Evolutionary conservation across 192 early-diverging fungal species (phyloP).

Genomic region (Obelidium mucronatum): DNA sequence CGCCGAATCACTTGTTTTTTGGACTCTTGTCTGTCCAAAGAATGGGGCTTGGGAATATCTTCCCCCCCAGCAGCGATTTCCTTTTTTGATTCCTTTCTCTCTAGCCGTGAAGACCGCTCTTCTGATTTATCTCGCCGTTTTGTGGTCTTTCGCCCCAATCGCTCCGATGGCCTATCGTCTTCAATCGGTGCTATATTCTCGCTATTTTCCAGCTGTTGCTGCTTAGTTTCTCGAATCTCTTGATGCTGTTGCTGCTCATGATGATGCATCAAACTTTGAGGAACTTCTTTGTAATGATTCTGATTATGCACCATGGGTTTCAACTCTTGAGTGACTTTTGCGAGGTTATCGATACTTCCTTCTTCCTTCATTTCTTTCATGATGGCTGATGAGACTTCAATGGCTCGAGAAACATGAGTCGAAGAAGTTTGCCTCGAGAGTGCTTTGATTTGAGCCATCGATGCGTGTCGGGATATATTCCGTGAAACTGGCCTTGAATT

Average conservation of each 20-base stretch:
- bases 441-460: not conserved
- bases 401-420: not conserved
- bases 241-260: not conserved
- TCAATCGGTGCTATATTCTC: too few species aligned
- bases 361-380: slow-evolving; percentile 4
- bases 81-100: too few species aligned
- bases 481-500: not conserved
- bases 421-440: not conserved
- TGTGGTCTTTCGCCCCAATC: too few species aligned
- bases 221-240: too few species aligned
- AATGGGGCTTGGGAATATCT: too few species aligned
- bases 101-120: too few species aligned
- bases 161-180: too few species aligned
- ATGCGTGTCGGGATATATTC: not conserved
- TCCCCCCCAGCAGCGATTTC: too few species aligned
- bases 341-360: not conserved
- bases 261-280: not conserved
- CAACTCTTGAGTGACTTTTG: not conserved
- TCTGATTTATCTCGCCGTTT: too few species aligned
- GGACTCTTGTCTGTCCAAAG: too few species aligned
- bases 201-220: too few species aligned
- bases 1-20: too few species aligned
- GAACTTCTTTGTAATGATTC: not conserved
- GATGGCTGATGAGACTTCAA: not conserved
- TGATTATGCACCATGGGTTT: not conserved